A percentile compares a stretch with the other conserved stretches of the same genome.
Conservation (phyloP, 2,329 filamentous ascomycete species). For the Parafenestella ontariensis region DNA sequence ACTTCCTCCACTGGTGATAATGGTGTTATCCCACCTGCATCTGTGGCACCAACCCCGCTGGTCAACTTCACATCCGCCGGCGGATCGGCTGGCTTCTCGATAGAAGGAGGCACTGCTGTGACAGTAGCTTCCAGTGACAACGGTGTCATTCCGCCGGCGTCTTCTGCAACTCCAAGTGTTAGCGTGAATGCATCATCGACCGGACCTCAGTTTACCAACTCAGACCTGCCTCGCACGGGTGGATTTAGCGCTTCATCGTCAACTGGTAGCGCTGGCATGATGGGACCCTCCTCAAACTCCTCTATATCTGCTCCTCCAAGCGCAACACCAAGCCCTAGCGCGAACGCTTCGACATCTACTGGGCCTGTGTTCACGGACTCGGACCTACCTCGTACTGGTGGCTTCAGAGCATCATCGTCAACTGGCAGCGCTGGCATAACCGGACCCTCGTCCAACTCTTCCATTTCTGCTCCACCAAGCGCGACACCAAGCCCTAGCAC, state of each 20-base stretch:
- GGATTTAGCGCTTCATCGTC: neutral
- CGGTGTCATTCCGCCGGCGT: conserved; percentile 7
- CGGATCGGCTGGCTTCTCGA: neutral
- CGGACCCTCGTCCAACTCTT: neutral
- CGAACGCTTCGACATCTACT: neutral
- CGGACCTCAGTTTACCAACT: conserved; percentile 4
- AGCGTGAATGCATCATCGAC: neutral
- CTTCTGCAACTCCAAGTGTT: neutral
- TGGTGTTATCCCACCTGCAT: neutral
- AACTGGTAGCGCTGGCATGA: neutral
- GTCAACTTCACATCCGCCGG: conserved; percentile 4
- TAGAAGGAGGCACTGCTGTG: conserved; percentile 3
- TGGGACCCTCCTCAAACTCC: neutral
- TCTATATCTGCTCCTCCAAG: neutral
- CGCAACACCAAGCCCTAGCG: neutral
- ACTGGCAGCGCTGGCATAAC: neutral
- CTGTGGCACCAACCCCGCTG: neutral
- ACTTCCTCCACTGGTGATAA: conserved; percentile 10
- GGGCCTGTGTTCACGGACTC: conserved; percentile 1
- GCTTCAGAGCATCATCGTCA: neutral
- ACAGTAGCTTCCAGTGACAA: neutral
- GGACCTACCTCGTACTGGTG: neutral
- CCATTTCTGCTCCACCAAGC: neutral
- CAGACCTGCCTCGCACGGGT: neutral
- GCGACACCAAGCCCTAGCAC: neutral